phyloP scores from a whole-genome alignment of 371 early-diverging fungal species.

The Circinella minor region DNA sequence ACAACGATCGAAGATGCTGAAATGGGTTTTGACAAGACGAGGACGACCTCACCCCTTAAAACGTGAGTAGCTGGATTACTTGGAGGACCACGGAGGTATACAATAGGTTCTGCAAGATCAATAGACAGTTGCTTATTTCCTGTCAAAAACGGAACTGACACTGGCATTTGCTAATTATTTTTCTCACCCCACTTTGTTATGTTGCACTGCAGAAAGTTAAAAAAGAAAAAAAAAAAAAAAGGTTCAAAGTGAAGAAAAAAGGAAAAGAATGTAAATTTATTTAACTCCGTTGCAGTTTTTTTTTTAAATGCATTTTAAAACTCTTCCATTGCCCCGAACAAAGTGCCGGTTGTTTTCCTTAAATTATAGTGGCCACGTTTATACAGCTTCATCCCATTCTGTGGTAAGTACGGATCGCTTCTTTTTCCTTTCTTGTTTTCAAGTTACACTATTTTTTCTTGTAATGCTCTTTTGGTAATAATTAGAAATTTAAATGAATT shows the following conservation, averaged over 20 bases:
- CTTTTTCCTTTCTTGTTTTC: too few relatives aligned
- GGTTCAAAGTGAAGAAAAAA: constrained; percentile 1
- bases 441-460: too few relatives aligned
- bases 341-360: too few relatives aligned
- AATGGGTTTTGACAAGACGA: constrained; percentile 44
- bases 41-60: constrained; percentile 47
- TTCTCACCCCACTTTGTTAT: background rate
- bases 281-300: too few relatives aligned
- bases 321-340: too few relatives aligned
- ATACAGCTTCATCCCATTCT: too few relatives aligned
- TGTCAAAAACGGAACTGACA: constrained; percentile 46
- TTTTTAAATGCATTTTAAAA: too few relatives aligned
- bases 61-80: constrained; percentile 40
- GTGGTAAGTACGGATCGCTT: too few relatives aligned
- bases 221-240: background rate
- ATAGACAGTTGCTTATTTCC: constrained; percentile 46
- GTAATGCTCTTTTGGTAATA: too few relatives aligned
- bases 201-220: too few relatives aligned
- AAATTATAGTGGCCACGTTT: too few relatives aligned
- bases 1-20: constrained; percentile 32
- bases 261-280: background rate
- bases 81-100: constrained; percentile 41
- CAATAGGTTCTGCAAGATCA: constrained; percentile 52
- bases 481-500: too few relatives aligned
- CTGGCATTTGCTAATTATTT: constrained; percentile 12